Evolutionary conservation across 1,284 basidiomycete species (phyloP), one percentile per base, ranked within the genome.

Genomic region (Trametes hirsuta): DNA sequence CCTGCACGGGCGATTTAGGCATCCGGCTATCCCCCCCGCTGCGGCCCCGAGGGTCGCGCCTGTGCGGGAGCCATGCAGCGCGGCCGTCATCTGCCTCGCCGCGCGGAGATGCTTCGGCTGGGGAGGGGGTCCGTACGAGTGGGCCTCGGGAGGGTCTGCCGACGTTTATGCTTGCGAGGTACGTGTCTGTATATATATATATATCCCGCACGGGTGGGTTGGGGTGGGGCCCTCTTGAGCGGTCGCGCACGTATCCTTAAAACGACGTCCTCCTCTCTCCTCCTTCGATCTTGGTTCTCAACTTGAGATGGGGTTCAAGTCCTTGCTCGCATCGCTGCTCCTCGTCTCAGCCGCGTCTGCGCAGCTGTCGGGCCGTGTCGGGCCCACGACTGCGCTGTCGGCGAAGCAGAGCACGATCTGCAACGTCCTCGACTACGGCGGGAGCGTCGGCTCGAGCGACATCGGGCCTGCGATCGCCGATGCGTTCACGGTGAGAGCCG

Each of bases 381-480:
- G 74, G 1, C 74, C 74, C 1, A 74, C 68, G 6, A 70, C 71
- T 0, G 37, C 72, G 3, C 63, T 65, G 4, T 63, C 69, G 4
- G 55, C 65, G 12, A 74, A 74, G 62, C 67, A 68, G 44, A 59
- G 59, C 46, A 69, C 64, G 8, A 70, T 74, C 15, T 74, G 74
- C 62, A 75, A 69, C 51, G 73, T 75, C 2, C 68, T 75, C 35
- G 61, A 72, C 59, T 75, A 73, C 56, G 74, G 74, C 0, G 74
- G 74, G 1, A 53, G 51, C 10, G 59, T 74, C 42, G 74, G 74
- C 21, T 73, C 72, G 35, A 67, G 62, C 53, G 74, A 76, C 50
- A 75, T 75, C 47, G 75, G 75, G 0, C 75, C 75, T 45, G 74
- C 75, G 1, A 76, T 76, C 45, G 60, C 64, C 5, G 68, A 50